phyloP scores from a whole-genome alignment of 2,329 filamentous ascomycete genomes.

The Pseudogymnoascus sp. region DNA sequence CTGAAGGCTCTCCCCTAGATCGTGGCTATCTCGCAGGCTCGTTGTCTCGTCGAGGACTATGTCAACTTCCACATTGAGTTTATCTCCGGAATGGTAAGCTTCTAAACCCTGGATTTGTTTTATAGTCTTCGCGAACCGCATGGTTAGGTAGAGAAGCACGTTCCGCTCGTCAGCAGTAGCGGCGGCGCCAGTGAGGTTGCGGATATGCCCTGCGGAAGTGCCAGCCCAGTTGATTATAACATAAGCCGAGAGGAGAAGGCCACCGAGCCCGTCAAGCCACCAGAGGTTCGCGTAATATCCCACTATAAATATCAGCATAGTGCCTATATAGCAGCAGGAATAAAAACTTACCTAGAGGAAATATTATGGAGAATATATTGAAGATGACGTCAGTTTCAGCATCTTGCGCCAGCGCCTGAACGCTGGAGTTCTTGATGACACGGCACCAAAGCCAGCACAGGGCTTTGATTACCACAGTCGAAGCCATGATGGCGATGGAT shows the following conservation, averaged over 20 bases:
- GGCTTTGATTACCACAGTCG: conserved; percentile 53
- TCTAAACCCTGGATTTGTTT: conserved; percentile 48
- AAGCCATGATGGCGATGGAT: conserved; percentile 51
- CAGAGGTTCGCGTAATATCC: conserved; percentile 53
- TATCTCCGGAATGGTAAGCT: conserved; percentile 57
- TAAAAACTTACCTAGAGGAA: conserved; percentile 40
- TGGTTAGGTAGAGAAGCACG: conserved; percentile 55
- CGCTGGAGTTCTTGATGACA: conserved; percentile 55
- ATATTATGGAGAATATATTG: conserved; percentile 56
- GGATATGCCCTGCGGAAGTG: conserved; percentile 54
- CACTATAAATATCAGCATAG: conserved; percentile 30
- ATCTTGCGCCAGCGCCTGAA: conserved; percentile 57
- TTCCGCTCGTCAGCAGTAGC: conserved; percentile 45
- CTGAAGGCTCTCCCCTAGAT: conserved; percentile 57
- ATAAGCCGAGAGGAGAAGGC: conserved; percentile 55
- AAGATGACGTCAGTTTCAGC: conserved; percentile 60
- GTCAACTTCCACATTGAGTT: conserved; percentile 57
- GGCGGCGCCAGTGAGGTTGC: conserved; percentile 51
- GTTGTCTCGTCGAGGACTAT: conserved; percentile 49
- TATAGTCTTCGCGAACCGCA: conserved; percentile 48
- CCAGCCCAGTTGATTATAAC: conserved; percentile 65
- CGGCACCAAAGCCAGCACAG: conserved; percentile 54
- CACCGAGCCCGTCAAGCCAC: conserved; percentile 61
- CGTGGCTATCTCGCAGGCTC: conserved; percentile 46
- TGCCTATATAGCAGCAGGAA: background rate